Evolutionary conservation across 2,329 filamentous ascomycete genomes (phyloP).

Genomic region (Aspergillus intermedius): DNA sequence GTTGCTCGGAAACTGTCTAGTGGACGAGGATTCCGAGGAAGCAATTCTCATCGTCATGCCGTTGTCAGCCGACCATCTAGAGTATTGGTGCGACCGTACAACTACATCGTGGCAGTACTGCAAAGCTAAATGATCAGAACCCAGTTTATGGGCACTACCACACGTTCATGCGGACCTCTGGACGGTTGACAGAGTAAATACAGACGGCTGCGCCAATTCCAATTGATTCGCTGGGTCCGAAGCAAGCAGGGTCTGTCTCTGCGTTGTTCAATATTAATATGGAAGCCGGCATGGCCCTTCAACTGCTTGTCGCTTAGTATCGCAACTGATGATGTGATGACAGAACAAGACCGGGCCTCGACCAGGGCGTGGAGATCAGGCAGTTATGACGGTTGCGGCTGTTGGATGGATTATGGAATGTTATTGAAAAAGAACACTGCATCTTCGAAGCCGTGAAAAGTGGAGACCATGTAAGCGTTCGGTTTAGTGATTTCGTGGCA

Average conservation of each 20-base stretch:
- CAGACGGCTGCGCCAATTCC: constrained; percentile 40
- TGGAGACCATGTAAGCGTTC: not conserved
- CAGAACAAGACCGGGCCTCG: constrained; percentile 45
- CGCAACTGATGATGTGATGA: not conserved
- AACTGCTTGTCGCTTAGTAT: not conserved
- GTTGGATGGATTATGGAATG: constrained; percentile 38
- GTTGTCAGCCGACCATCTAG: constrained; percentile 24
- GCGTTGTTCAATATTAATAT: constrained; percentile 49
- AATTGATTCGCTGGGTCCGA: constrained; percentile 39
- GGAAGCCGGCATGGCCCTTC: constrained; percentile 38
- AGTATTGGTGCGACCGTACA: constrained; percentile 28
- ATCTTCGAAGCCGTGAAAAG: not conserved
- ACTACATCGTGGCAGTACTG: constrained; percentile 44
- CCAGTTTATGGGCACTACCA: constrained; percentile 13
- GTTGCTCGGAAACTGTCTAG: constrained; percentile 46
- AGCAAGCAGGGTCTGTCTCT: constrained; percentile 28
- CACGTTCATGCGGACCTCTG: too few relatives aligned
- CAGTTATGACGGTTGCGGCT: constrained; percentile 37
- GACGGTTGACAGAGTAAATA: constrained; percentile 29
- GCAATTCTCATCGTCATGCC: constrained; percentile 50
- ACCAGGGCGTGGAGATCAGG: constrained; percentile 44
- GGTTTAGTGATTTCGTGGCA: not conserved
- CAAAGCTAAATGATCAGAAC: constrained; percentile 23
- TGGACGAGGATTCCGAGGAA: constrained; percentile 39
- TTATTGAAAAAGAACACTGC: constrained; percentile 34